Evolutionary conservation across 192 early-diverging fungal species (phyloP).

Genomic region (Coemansia brasiliensis): DNA sequence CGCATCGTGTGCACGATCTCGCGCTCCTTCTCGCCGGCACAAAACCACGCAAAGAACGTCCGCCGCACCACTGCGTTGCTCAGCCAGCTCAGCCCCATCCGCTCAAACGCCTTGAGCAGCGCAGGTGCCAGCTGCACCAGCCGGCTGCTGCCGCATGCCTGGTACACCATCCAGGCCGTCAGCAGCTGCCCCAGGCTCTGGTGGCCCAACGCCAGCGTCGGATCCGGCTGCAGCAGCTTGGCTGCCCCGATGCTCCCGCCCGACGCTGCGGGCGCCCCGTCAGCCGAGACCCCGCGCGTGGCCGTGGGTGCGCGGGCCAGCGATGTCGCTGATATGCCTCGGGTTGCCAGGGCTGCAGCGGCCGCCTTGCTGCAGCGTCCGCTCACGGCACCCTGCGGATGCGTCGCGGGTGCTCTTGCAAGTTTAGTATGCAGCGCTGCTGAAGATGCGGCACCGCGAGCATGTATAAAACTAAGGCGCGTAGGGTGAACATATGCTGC

Average conservation of each 20-base stretch:
- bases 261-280: slow-evolving; percentile 9
- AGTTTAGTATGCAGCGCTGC: slow-evolving; percentile 17
- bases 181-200: slow-evolving; percentile 41
- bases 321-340: slow-evolving; percentile 23
- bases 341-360: slow-evolving; percentile 14
- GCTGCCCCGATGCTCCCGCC: neutral
- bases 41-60: slow-evolving; percentile 86
- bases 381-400: slow-evolving; percentile 21
- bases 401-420: slow-evolving; percentile 30
- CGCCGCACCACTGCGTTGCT: slow-evolving; percentile 73
- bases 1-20: slow-evolving; percentile 86
- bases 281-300: slow-evolving; percentile 2
- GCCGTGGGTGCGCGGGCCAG: slow-evolving; percentile 13
- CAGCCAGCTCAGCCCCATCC: slow-evolving; percentile 39
- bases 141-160: slow-evolving; percentile 28
- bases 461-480: slow-evolving; percentile 25
- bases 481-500: slow-evolving; percentile 33
- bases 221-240: slow-evolving; percentile 41
- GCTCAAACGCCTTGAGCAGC: slow-evolving; percentile 29
- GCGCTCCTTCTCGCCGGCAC: slow-evolving; percentile 80
- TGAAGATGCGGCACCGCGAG: slow-evolving; percentile 14
- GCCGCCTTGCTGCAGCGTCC: slow-evolving; percentile 8
- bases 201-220: slow-evolving; percentile 39
- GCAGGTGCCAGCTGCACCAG: slow-evolving; percentile 42
- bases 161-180: slow-evolving; percentile 43